These are phyloP conservation scores for Sphenostylis stenocarpa DNA, from an alignment of 306 rosid species.

Conservation along the genomic window DNA sequence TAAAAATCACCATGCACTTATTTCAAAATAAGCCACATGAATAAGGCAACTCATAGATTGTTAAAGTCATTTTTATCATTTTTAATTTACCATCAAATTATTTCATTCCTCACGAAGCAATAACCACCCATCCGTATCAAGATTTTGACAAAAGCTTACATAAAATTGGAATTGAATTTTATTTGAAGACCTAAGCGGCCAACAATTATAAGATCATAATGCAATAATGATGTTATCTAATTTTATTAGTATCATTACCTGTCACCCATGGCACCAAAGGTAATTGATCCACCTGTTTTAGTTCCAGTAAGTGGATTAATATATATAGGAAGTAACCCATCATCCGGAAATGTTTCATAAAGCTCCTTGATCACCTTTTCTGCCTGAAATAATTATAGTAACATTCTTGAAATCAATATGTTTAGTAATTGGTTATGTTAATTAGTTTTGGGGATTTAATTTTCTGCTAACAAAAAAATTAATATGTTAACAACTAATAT, in stretches of 20 bases:
- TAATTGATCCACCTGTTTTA: slow-evolving; percentile 54
- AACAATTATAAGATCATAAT: neutral
- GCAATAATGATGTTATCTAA: slow-evolving; percentile 7
- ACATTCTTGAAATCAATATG: neutral
- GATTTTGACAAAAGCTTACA: neutral
- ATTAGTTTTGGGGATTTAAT: no score
- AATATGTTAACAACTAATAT: no score
- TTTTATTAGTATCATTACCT: slow-evolving; percentile 52
- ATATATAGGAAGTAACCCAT: slow-evolving; percentile 88
- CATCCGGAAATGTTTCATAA: slow-evolving; percentile 63
- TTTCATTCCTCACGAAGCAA: neutral
- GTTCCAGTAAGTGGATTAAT: slow-evolving; percentile 69
- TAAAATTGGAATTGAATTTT: slow-evolving; percentile 19
- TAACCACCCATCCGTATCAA: neutral
- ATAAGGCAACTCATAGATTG: neutral
- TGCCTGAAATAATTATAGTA: slow-evolving; percentile 38
- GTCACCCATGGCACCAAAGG: slow-evolving; percentile 99
- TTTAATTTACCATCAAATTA: neutral
- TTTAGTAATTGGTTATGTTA: no score
- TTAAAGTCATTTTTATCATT: neutral
- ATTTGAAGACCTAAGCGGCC: neutral
- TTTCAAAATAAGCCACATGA: no score
- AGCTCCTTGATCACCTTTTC: slow-evolving; percentile 74
- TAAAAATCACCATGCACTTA: no score
- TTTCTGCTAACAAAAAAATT: no score